phyloP scores from a whole-genome alignment of 352 stramenopile species.

The Phytophthora pseudosyringae region DNA sequence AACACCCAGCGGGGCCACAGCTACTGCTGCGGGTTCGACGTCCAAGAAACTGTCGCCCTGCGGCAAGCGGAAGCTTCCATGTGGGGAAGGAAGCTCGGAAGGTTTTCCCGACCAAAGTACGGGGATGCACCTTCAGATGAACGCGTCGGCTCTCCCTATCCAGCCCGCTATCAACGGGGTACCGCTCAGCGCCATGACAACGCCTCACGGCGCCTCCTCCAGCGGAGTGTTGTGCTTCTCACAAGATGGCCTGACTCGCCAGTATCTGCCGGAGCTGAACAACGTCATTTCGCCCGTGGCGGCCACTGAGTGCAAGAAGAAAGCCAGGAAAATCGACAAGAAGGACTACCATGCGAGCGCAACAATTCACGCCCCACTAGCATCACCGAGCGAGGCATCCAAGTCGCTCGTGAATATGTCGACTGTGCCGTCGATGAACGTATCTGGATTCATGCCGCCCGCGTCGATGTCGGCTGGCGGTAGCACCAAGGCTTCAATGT shows the following conservation, averaged over 20 bases:
- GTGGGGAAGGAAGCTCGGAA: conserved; percentile 26
- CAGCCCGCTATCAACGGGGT: conserved; percentile 49
- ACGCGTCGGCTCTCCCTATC: conserved; percentile 32
- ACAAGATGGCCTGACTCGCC: conserved; percentile 34
- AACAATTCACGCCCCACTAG: conserved; percentile 30
- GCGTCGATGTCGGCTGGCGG: conserved; percentile 9
- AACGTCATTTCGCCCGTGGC: conserved; percentile 79
- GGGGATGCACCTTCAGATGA: conserved; percentile 44
- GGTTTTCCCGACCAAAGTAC: conserved; percentile 21
- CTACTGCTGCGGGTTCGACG: conserved; percentile 13
- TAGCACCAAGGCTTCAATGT: conserved; percentile 21
- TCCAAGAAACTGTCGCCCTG: conserved; percentile 51
- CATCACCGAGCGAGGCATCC: conserved; percentile 27
- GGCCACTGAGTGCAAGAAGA: conserved; percentile 71
- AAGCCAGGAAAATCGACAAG: conserved; percentile 71
- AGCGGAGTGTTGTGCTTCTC: conserved; percentile 31
- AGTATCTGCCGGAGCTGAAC: conserved; percentile 59
- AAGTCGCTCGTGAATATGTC: conserved; percentile 22
- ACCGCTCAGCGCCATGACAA: conserved; percentile 42
- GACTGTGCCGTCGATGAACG: conserved; percentile 17
- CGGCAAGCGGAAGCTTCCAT: conserved; percentile 53
- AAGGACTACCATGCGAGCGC: conserved; percentile 43
- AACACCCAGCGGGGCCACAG: conserved; percentile 6
- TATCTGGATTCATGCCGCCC: conserved; percentile 16
- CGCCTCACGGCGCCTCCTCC: conserved; percentile 36